Percentiles rank a stretch among this genome's conserved stretches.
These are phyloP conservation scores for Penicillium cataractarum DNA, from an alignment of 495 filamentous ascomycete genomes.

Conservation along the genomic window DNA sequence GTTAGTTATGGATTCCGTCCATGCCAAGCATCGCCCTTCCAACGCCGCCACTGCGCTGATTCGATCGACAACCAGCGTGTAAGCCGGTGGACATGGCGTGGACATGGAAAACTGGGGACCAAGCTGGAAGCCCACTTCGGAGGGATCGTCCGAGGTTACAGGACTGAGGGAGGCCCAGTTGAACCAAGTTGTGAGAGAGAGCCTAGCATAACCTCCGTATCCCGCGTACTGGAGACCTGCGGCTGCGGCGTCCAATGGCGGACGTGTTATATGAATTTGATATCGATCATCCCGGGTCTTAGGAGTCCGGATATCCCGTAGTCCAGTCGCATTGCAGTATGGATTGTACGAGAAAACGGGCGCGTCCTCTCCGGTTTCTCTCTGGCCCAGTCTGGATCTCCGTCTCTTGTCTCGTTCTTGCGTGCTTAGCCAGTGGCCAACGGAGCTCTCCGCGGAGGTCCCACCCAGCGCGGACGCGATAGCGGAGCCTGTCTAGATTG, in stretches of 20 bases:
- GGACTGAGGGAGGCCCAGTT: slow-evolving; percentile 2
- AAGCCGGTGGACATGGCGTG: slow-evolving; percentile 4
- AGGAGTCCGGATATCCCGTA: slow-evolving; percentile 26
- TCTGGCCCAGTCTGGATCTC: slow-evolving; percentile 9
- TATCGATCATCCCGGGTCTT: slow-evolving; percentile 28
- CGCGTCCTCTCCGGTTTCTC: background rate
- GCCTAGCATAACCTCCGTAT: slow-evolving; percentile 15
- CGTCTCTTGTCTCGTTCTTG: background rate
- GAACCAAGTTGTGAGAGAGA: background rate
- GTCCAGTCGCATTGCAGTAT: background rate
- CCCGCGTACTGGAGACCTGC: slow-evolving; percentile 25
- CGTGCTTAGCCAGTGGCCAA: slow-evolving; percentile 5
- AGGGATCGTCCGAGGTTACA: slow-evolving; percentile 26
- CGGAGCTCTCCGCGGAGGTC: slow-evolving; percentile 22
- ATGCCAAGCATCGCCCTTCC: slow-evolving; percentile 20
- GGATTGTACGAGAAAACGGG: background rate
- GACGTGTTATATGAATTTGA: slow-evolving; percentile 26
- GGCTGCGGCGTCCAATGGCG: slow-evolving; percentile 37
- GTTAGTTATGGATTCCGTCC: background rate
- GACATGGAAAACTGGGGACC: slow-evolving; percentile 32
- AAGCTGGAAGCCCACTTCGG: slow-evolving; percentile 19
- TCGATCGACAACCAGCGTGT: slow-evolving; percentile 13
- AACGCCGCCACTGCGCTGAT: slow-evolving; percentile 2
- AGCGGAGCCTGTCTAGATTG: slow-evolving; percentile 13
- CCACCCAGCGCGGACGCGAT: slow-evolving; percentile 14